Conservation (phyloP, 129 eudicot species). For the Flaveria robusta region DNA sequence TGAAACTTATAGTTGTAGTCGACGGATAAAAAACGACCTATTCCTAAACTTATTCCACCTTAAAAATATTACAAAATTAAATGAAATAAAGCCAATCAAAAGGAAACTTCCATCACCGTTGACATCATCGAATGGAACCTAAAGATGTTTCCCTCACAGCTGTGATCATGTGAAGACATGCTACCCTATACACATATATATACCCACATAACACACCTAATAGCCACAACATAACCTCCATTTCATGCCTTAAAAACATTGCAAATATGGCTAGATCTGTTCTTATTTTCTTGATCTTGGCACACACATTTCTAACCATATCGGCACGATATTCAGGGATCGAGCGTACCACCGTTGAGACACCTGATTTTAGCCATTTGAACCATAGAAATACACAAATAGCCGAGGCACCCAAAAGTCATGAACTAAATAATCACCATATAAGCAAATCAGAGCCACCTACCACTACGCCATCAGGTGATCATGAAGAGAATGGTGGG, state of each 20-base stretch:
- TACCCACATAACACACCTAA: background rate
- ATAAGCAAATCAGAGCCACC: conserved; percentile 16
- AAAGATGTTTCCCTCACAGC: conserved; percentile 39
- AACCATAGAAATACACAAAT: background rate
- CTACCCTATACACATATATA: background rate
- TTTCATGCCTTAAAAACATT: conserved; percentile 18
- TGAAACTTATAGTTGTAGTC: too few relatives aligned
- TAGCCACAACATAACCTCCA: conserved; percentile 9
- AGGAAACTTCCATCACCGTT: conserved; percentile 34
- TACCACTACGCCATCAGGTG: conserved; percentile 18
- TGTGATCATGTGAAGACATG: conserved; percentile 18
- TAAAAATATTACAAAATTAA: background rate
- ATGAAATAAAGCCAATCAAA: background rate
- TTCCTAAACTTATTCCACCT: too few relatives aligned
- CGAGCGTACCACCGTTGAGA: conserved; percentile 10
- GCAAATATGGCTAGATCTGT: conserved; percentile 37
- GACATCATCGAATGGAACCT: conserved; percentile 16
- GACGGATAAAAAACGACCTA: too few relatives aligned
- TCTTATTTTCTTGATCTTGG: conserved; percentile 32
- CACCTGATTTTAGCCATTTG: conserved; percentile 18
- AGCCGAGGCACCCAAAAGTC: conserved; percentile 39
- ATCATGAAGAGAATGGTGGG: conserved; percentile 19
- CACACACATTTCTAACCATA: conserved; percentile 26
- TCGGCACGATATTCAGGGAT: background rate
- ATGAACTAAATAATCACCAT: conserved; percentile 46